phyloP scores from a whole-genome alignment of 768 basidiomycete genomes.

The Omphalotus guepiniiformis region DNA sequence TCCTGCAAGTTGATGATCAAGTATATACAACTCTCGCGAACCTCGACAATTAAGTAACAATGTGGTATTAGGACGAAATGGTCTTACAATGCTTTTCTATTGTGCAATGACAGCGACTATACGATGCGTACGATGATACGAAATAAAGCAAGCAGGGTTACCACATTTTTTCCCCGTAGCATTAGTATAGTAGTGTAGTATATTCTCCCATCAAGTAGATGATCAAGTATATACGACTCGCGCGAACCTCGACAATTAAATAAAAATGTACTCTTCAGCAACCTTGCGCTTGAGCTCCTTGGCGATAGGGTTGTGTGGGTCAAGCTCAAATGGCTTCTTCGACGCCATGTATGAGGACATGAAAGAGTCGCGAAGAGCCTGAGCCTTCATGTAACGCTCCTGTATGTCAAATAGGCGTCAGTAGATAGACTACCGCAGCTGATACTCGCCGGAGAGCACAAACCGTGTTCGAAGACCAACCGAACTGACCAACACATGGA shows the following conservation, averaged over 20 bases:
- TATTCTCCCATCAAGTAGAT: conserved; percentile 98
- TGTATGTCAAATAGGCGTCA: conserved; percentile 28
- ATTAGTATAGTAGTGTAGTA: no score
- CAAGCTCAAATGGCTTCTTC: conserved; percentile 97
- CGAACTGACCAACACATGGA: conserved; percentile 98
- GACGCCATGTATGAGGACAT: conserved; percentile 99
- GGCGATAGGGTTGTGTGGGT: conserved; percentile 87
- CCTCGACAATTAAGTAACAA: conserved; percentile 37
- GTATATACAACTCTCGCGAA: conserved; percentile 13
- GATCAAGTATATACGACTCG: conserved; percentile 90
- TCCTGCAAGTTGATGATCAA: neutral
- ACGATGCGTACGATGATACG: no score
- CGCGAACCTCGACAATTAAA: conserved; percentile 95
- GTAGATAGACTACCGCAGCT: neutral
- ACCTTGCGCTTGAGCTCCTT: conserved; percentile 96
- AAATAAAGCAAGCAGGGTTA: no score
- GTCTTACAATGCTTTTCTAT: conserved; percentile 21
- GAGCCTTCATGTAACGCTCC: conserved; percentile 99
- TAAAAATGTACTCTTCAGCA: conserved; percentile 90
- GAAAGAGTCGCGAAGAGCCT: conserved; percentile 91
- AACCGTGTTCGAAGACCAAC: conserved; percentile 99
- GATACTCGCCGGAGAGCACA: conserved; percentile 17
- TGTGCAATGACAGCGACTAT: no score
- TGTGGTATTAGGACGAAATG: conserved; percentile 9
- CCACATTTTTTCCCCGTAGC: no score